These are phyloP conservation scores for Tulasnella sp. DNA, from an alignment of 768 basidiomycete species.

Conservation along the genomic window DNA sequence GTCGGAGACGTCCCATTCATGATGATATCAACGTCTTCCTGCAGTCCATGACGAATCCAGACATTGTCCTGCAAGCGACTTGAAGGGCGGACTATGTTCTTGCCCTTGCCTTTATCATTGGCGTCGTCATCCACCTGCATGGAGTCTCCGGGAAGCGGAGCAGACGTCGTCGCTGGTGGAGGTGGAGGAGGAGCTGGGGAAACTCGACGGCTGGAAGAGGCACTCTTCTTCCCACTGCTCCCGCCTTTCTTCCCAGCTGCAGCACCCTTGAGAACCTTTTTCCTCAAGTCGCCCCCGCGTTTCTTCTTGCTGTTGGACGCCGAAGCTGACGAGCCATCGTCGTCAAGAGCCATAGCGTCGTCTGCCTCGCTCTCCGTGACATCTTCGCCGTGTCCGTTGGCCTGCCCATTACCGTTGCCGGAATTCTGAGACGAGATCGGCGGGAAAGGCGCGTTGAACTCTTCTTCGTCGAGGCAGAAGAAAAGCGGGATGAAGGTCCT, in stretches of 20 bases:
- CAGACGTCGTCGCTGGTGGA: neutral
- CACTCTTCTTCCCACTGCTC: slow-evolving; percentile 21
- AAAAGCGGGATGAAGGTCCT: slow-evolving; percentile 75
- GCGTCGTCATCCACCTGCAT: slow-evolving; percentile 17
- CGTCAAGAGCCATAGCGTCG: slow-evolving; percentile 25
- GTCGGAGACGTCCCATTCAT: neutral
- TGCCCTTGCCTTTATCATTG: slow-evolving; percentile 19
- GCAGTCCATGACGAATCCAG: slow-evolving; percentile 16
- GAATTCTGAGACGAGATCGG: slow-evolving; percentile 27
- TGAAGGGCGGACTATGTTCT: slow-evolving; percentile 24
- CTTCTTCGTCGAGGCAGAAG: slow-evolving; percentile 45
- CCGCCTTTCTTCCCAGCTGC: slow-evolving; percentile 50
- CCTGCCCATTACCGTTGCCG: slow-evolving; percentile 17
- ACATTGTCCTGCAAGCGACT: slow-evolving; percentile 29
- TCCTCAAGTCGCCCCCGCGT: slow-evolving; percentile 62
- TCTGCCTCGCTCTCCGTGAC: slow-evolving; percentile 23
- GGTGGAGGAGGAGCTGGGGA: slow-evolving; percentile 28
- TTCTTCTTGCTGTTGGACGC: slow-evolving; percentile 35
- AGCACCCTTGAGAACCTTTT: slow-evolving; percentile 62
- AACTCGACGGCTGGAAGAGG: slow-evolving; percentile 29
- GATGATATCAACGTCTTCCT: slow-evolving; percentile 10
- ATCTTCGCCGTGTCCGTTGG: slow-evolving; percentile 4
- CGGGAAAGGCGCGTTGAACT: slow-evolving; percentile 36
- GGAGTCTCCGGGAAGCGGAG: neutral
- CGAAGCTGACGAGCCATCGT: slow-evolving; percentile 26